phyloP scores from a whole-genome alignment of 1,139 yeast species.

The Scheffersomyces parashehatae region DNA sequence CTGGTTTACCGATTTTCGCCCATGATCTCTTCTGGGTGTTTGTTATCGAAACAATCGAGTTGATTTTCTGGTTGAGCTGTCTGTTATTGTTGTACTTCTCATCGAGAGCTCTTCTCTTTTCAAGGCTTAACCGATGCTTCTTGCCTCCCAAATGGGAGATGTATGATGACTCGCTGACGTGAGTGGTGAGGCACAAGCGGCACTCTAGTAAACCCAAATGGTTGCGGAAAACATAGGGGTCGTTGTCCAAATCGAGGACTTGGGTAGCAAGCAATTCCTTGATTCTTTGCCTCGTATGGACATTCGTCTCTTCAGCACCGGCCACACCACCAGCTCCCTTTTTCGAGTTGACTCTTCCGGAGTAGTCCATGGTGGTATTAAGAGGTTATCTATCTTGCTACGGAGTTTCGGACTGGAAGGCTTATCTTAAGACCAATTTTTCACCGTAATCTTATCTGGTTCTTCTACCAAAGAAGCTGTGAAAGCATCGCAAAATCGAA shows the following conservation, averaged over 20 bases:
- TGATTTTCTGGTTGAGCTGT: not conserved
- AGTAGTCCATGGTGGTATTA: conserved; percentile 39
- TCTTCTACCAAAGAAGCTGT: no score
- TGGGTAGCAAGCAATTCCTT: conserved; percentile 63
- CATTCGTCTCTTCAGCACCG: conserved; percentile 63
- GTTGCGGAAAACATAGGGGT: conserved; percentile 76
- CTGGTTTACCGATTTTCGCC: conserved; percentile 71
- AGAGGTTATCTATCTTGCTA: no score
- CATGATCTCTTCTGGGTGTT: conserved; percentile 45
- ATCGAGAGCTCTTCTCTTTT: conserved; percentile 53
- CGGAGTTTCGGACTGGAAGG: no score
- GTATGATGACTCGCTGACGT: conserved; percentile 73
- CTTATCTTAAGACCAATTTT: no score
- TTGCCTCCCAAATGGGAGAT: conserved; percentile 78
- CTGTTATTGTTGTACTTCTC: conserved; percentile 24
- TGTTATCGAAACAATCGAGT: conserved; percentile 14
- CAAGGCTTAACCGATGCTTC: conserved; percentile 70
- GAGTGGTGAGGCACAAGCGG: conserved; percentile 72
- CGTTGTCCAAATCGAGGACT: conserved; percentile 62
- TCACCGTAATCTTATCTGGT: no score
- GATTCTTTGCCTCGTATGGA: conserved; percentile 64
- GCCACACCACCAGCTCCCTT: conserved; percentile 74
- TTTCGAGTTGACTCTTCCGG: conserved; percentile 45
- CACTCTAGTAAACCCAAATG: conserved; percentile 79
- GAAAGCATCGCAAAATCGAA: no score